phyloP scores from a whole-genome alignment of 2,329 filamentous ascomycete species.

The Didymella lethalis region DNA sequence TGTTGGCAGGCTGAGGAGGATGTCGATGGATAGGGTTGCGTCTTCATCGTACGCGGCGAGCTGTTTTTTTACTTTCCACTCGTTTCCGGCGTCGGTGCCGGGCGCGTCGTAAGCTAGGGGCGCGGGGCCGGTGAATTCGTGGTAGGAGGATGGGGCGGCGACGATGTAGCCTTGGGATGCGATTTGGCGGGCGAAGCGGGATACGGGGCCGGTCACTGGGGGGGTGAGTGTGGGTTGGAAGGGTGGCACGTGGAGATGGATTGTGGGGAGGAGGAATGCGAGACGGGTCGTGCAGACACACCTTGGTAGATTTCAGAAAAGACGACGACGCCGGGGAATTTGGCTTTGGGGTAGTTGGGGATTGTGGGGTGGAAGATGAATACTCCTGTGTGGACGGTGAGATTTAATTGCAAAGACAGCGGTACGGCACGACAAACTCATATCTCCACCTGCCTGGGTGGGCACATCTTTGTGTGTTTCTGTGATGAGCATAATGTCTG shows the following conservation, averaged over 20 bases:
- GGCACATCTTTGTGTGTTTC: conserved; percentile 67
- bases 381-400: conserved; percentile 66
- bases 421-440: conserved; percentile 56
- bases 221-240: conserved; percentile 10
- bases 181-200: conserved; percentile 89
- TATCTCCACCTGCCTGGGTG: conserved; percentile 66
- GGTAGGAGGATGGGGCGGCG: conserved; percentile 87
- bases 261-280: too few species aligned
- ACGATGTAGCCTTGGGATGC: conserved; percentile 93
- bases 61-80: conserved; percentile 83
- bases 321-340: conserved; percentile 85
- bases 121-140: conserved; percentile 89
- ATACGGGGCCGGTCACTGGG: conserved; percentile 82
- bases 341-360: conserved; percentile 85
- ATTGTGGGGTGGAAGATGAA: conserved; percentile 89
- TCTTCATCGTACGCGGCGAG: conserved; percentile 81
- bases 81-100: conserved; percentile 87
- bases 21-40: conserved; percentile 54
- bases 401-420: not conserved
- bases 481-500: conserved; percentile 62
- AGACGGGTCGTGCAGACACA: conserved; percentile 49
- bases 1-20: conserved; percentile 53
- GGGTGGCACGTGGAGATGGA: not conserved
- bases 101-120: conserved; percentile 84
- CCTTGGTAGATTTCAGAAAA: conserved; percentile 98